phyloP scores from a whole-genome alignment of 2,329 filamentous ascomycete species.

The Phaeophleospora eucalypticola region DNA sequence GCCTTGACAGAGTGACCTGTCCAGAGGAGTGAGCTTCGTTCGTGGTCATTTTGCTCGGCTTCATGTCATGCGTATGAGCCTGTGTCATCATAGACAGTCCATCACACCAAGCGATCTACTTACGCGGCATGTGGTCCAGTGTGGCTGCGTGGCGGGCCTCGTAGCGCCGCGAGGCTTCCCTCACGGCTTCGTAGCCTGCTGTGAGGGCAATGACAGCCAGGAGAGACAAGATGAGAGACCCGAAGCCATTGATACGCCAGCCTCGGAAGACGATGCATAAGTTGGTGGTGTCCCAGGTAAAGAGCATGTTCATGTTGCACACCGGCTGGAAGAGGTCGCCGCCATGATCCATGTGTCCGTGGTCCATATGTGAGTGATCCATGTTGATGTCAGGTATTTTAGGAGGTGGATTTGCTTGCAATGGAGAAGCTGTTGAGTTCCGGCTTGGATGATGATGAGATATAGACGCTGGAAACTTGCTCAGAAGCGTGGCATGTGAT shows the following conservation, averaged over 20 bases:
- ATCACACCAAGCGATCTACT: slow-evolving; percentile 19
- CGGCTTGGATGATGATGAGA: too few relatives aligned
- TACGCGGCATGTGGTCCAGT: slow-evolving; percentile 41
- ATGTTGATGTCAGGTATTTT: slow-evolving; percentile 8
- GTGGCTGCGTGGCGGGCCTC: slow-evolving; percentile 55
- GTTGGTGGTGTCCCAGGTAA: slow-evolving; percentile 90
- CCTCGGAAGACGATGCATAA: slow-evolving; percentile 93
- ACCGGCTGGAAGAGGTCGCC: slow-evolving; percentile 50
- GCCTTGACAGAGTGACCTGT: slow-evolving; percentile 35
- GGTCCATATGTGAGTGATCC: slow-evolving; percentile 23
- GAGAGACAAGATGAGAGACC: slow-evolving; percentile 76
- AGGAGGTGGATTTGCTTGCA: too few relatives aligned
- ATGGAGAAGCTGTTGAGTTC: too few relatives aligned
- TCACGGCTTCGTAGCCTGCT: slow-evolving; percentile 88
- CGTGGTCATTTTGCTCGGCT: slow-evolving; percentile 23
- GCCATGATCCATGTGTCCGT: slow-evolving; percentile 19
- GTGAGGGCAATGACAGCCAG: slow-evolving; percentile 75
- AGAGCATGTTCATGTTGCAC: slow-evolving; percentile 92
- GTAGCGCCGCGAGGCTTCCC: slow-evolving; percentile 71
- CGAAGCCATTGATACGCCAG: slow-evolving; percentile 77
- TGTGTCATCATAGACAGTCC: not conserved
- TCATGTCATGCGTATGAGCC: not conserved
- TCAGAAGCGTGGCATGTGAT: not conserved
- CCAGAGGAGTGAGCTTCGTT: slow-evolving; percentile 66
- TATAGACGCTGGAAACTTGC: not conserved